phyloP scores from a whole-genome alignment of 441 rosid genomes.

The Kokia cookei region DNA sequence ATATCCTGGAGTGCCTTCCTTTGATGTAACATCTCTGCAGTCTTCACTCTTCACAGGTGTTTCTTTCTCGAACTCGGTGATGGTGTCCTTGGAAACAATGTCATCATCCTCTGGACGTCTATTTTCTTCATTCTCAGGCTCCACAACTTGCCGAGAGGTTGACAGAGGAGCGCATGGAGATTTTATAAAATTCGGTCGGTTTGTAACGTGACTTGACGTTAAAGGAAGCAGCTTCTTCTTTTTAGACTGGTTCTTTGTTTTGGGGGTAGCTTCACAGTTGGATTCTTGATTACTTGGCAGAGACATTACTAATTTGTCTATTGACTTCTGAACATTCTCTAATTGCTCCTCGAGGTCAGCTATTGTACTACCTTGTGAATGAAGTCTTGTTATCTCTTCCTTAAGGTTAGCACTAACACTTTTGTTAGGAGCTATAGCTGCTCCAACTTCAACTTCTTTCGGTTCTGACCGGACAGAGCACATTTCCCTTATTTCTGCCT shows the following conservation, averaged over 20 bases:
- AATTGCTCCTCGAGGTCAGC: constrained; percentile 91
- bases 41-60: constrained; percentile 79
- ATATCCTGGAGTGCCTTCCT: constrained; percentile 71
- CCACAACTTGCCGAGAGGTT: constrained; percentile 68
- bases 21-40: constrained; percentile 77
- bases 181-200: constrained; percentile 64
- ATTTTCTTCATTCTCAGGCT: constrained; percentile 63
- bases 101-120: constrained; percentile 64
- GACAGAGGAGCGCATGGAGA: constrained; percentile 95
- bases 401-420: constrained; percentile 92
- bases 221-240: constrained; percentile 84
- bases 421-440: constrained; percentile 54
- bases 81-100: constrained; percentile 29
- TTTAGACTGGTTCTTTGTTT: constrained; percentile 67
- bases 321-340: constrained; percentile 95
- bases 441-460: constrained; percentile 55
- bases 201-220: constrained; percentile 65
- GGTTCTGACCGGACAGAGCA: constrained; percentile 47
- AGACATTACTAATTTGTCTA: constrained; percentile 92
- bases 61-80: constrained; percentile 51
- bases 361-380: constrained; percentile 90
- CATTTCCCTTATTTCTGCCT: constrained; percentile 94
- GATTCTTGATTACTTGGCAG: constrained; percentile 55
- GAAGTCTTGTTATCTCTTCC: constrained; percentile 96
- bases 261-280: constrained; percentile 44